A percentile compares a stretch with the other conserved stretches of the same genome.
Conservation (phyloP, 768 basidiomycete species). For the Steccherinum ochraceum region DNA sequence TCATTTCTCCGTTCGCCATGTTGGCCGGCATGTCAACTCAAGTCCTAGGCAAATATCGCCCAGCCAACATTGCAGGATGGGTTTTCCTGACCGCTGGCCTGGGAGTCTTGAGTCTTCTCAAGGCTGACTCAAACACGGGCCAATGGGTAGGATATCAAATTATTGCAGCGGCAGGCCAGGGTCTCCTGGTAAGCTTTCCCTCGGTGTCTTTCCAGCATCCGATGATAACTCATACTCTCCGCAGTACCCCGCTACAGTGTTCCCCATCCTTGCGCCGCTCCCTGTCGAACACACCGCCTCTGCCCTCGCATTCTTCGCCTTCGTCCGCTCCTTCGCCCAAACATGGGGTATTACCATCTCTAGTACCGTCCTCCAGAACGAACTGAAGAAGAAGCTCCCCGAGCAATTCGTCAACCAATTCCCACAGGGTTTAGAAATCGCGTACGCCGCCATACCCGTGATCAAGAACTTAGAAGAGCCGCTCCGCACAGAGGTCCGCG, state of each 20-base stretch:
- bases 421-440: slow-evolving; percentile 6
- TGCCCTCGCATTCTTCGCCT: slow-evolving; percentile 27
- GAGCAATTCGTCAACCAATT: slow-evolving; percentile 5
- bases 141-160: slow-evolving; percentile 26
- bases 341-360: slow-evolving; percentile 49
- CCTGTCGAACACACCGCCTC: slow-evolving; percentile 24
- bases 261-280: slow-evolving; percentile 21
- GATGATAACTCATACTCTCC: background rate
- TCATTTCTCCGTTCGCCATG: slow-evolving; percentile 24
- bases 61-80: slow-evolving; percentile 31
- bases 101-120: slow-evolving; percentile 25
- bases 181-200: slow-evolving; percentile 10
- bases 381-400: slow-evolving; percentile 37
- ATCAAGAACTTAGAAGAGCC: slow-evolving; percentile 6
- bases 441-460: slow-evolving; percentile 17
- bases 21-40: slow-evolving; percentile 20
- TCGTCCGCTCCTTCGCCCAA: slow-evolving; percentile 25
- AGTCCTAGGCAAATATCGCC: slow-evolving; percentile 20
- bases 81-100: slow-evolving; percentile 28
- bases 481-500: background rate
- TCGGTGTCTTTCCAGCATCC: background rate
- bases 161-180: slow-evolving; percentile 12
- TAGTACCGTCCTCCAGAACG: slow-evolving; percentile 44
- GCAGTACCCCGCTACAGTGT: slow-evolving; percentile 7
- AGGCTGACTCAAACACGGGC: slow-evolving; percentile 14